Conservation (phyloP, 2,329 filamentous ascomycete genomes). For the Nemania sp. region DNA sequence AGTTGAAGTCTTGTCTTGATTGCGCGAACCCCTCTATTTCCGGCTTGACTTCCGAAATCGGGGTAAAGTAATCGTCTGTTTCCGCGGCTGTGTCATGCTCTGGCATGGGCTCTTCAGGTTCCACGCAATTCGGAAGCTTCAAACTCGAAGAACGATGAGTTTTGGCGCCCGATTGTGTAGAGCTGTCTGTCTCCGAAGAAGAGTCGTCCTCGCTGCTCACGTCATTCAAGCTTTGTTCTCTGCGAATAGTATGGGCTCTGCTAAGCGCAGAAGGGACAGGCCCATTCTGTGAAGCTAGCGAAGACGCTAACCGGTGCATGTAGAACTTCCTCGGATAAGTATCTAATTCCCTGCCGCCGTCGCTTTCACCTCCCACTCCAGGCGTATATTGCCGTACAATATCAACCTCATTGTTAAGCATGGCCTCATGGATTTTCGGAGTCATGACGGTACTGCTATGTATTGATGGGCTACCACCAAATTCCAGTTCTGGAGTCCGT, state of each 20-base stretch:
- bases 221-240: constrained; percentile 3
- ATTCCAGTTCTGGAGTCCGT: constrained; percentile 49
- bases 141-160: neutral
- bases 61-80: constrained; percentile 3
- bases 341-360: constrained; percentile 25
- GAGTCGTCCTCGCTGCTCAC: constrained; percentile 3
- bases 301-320: constrained; percentile 28
- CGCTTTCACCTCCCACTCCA: constrained; percentile 37
- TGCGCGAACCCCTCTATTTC: constrained; percentile 40
- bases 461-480: constrained; percentile 44
- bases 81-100: constrained; percentile 20
- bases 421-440: constrained; percentile 42
- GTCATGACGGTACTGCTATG: constrained; percentile 49
- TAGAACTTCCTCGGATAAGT: constrained; percentile 36
- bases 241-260: neutral
- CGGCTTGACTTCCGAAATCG: constrained; percentile 7
- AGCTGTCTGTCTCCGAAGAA: constrained; percentile 10
- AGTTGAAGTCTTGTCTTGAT: constrained; percentile 46
- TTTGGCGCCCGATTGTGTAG: neutral
- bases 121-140: neutral
- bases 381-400: constrained; percentile 29
- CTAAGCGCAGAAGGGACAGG: constrained; percentile 17
- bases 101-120: constrained; percentile 11
- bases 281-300: constrained; percentile 30
- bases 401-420: constrained; percentile 31